These are phyloP conservation scores for Plasmopara viticola DNA, from an alignment of 352 stramenopile genomes.

Conservation along the genomic window DNA sequence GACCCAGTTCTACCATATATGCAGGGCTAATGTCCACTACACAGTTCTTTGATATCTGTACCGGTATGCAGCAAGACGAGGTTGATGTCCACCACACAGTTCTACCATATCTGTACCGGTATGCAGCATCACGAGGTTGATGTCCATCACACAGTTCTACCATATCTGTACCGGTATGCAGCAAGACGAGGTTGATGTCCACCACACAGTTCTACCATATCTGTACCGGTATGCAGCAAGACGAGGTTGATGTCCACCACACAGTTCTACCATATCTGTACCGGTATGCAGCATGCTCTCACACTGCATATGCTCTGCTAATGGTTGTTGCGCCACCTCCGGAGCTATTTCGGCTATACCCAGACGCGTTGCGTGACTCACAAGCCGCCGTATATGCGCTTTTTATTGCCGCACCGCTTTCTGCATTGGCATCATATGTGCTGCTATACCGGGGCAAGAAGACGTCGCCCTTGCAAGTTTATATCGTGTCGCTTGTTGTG, in stretches of 20 bases:
- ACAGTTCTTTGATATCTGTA: not conserved
- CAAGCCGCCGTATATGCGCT: slow-evolving; percentile 37
- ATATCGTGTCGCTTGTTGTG: slow-evolving; percentile 38
- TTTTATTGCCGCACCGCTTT: slow-evolving; percentile 38
- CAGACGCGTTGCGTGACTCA: slow-evolving; percentile 42
- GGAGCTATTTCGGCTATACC: slow-evolving; percentile 38
- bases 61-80: slow-evolving; percentile 6
- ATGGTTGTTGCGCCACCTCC: slow-evolving; percentile 8
- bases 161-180: slow-evolving; percentile 2
- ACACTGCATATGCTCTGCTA: slow-evolving; percentile 3
- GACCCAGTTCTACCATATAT: not conserved
- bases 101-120: not conserved
- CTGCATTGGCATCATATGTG: slow-evolving; percentile 25
- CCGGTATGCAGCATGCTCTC: slow-evolving; percentile 6
- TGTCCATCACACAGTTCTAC: slow-evolving; percentile 3
- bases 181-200: no score
- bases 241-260: slow-evolving; percentile 5
- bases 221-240: slow-evolving; percentile 4
- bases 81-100: slow-evolving; percentile 4
- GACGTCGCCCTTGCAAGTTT: slow-evolving; percentile 35
- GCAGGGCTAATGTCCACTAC: slow-evolving; percentile 4
- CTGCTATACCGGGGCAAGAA: slow-evolving; percentile 35
- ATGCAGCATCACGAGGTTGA: no score
- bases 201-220: not conserved
- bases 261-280: not conserved